Evolutionary conservation across 208 protist species (phyloP).

Genomic region (Crithidia brevicula): DNA sequence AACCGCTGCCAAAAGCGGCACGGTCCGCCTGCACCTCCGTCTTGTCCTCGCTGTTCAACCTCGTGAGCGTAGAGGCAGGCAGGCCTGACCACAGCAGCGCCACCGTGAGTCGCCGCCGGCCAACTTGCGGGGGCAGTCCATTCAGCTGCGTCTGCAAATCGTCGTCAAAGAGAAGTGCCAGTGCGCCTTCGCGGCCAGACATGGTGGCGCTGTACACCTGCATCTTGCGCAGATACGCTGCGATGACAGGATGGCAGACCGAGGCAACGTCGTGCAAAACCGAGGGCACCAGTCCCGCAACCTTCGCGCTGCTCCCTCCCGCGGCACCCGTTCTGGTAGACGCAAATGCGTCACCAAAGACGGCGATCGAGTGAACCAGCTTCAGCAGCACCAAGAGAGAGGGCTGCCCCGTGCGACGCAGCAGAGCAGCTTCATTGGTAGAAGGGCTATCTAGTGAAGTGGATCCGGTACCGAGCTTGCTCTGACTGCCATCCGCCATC

Average conservation of each 20-base stretch:
- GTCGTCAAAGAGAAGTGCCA: constrained; percentile 36
- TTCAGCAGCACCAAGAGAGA: constrained; percentile 49
- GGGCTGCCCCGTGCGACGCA: constrained; percentile 8
- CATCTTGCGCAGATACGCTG: constrained; percentile 19
- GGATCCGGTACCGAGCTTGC: too few relatives aligned
- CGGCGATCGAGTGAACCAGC: constrained; percentile 23
- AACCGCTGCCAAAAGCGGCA: constrained; percentile 56
- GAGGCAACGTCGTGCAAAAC: not conserved
- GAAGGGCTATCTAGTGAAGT: not conserved
- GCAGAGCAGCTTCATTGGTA: not conserved
- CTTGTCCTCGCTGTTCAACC: not conserved
- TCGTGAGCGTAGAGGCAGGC: constrained; percentile 8
- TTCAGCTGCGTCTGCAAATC: constrained; percentile 35
- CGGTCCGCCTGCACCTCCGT: too few relatives aligned
- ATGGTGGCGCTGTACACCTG: constrained; percentile 38
- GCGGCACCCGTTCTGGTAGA: not conserved
- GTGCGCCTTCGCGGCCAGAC: constrained; percentile 41
- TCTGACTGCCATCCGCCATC: not conserved
- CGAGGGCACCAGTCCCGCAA: not conserved
- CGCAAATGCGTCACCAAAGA: constrained; percentile 20
- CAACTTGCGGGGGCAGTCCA: constrained; percentile 30
- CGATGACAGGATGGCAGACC: constrained; percentile 25
- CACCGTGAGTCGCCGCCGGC: constrained; percentile 44
- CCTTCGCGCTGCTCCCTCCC: not conserved
- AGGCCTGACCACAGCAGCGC: constrained; percentile 69